Evolutionary conservation across 495 filamentous ascomycete species (phyloP), one percentile per base, ranked within the genome.

Genomic region (Paragyromitra xinjiangensis): DNA sequence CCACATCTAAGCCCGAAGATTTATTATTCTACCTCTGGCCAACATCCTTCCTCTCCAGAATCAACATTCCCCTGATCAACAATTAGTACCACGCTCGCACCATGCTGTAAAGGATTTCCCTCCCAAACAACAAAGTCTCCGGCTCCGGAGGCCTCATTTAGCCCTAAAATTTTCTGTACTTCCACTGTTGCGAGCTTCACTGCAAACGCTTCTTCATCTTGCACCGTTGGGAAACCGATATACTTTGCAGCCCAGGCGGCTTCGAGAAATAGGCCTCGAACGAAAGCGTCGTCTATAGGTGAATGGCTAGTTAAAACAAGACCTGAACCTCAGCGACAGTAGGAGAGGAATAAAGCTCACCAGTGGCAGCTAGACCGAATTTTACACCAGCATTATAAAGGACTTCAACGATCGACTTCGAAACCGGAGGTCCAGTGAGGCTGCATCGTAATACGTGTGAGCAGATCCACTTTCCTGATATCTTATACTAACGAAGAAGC

Each of bases 351-450:
- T 51, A 0, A 19, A 14, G 19, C 3, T 22, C 22, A 55, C 9
- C 51, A 24, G 34, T 40, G 34, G 14, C 16, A n/a, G 29, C 50
- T 42, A 26, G 34, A 16, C 48, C 29, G 19, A 45, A 66, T 11
- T 12, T 66, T 50, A 66, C 26, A 51, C 44, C 26, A 34, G 26
- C n/a, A 42, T n/a, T 14, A 12, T 59, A 59, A 39, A 59, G 56
- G 12, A 59, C 56, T 39, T 59, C 26, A 37, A 59, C 56, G 4
- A 53, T 55, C 4, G 29, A 51, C 26, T 68, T 55, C 8, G 48
- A 26, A 55, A 55, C 55, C 83, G 3, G 83, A 73, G 29, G 82
- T 81, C n/a, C 71, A 73, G 37, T 80, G 82, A 11, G 85, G 78
- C 7, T 84, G 85, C 1, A 83, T 84, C 0, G 83, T 84, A 7